These are phyloP conservation scores for Ogataea paraovalis DNA, from an alignment of 805 yeast species.

Conservation along the genomic window DNA sequence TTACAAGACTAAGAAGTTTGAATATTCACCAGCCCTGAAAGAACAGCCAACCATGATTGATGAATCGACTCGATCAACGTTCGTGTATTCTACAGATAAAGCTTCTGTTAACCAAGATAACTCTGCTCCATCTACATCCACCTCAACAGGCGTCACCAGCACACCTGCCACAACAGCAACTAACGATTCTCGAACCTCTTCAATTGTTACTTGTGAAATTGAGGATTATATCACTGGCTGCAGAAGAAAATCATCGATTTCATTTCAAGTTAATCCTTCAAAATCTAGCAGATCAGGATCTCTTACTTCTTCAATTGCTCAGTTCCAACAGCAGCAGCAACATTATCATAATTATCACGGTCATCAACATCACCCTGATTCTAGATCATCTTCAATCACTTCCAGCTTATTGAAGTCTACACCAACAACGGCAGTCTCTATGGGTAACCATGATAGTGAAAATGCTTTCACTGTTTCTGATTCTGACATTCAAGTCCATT, in stretches of 20 bases:
- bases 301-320: slow-evolving; percentile 11
- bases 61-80: background rate
- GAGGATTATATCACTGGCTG: slow-evolving; percentile 20
- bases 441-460: slow-evolving; percentile 3
- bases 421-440: background rate
- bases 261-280: slow-evolving; percentile 20
- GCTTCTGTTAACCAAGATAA: background rate
- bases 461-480: background rate
- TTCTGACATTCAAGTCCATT: background rate
- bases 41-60: background rate
- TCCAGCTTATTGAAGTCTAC: slow-evolving; percentile 1
- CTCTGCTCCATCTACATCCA: slow-evolving; percentile 5
- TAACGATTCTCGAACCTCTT: slow-evolving; percentile 10
- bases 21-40: slow-evolving; percentile 1
- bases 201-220: slow-evolving; percentile 24
- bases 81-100: no score
- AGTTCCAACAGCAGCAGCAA: background rate
- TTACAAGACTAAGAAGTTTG: slow-evolving; percentile 8
- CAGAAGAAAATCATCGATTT: slow-evolving; percentile 26
- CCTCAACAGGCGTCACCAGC: slow-evolving; percentile 7
- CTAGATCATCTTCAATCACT: slow-evolving; percentile 9
- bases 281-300: slow-evolving; percentile 23
- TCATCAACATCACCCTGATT: background rate
- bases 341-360: slow-evolving; percentile 1
- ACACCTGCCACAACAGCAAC: slow-evolving; percentile 7